Conservation (phyloP, 1,284 basidiomycete genomes). For the Pseudozyma tsukubaensis region DNA sequence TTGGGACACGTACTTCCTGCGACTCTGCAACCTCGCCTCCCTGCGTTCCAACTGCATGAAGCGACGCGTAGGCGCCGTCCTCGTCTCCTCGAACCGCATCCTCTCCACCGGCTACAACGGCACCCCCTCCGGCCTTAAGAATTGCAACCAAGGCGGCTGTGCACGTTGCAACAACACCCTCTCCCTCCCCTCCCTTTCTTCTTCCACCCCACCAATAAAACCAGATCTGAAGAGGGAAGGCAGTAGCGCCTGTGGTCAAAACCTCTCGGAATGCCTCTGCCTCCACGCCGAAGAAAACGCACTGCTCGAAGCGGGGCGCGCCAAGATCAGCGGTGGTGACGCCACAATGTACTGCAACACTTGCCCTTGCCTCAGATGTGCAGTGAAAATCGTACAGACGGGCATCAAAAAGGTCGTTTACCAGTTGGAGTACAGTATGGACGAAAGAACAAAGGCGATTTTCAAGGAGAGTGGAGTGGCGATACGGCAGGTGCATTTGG, state of each 20-base stretch:
- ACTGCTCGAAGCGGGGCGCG: conserved; percentile 83
- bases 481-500: conserved; percentile 61
- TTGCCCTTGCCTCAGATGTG: conserved; percentile 94
- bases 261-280: conserved; percentile 87
- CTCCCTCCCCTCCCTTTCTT: not conserved
- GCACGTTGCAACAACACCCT: conserved; percentile 61
- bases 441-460: conserved; percentile 70
- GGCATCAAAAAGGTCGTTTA: conserved; percentile 94
- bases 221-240: not conserved
- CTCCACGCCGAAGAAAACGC: conserved; percentile 99
- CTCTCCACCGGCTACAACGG: conserved; percentile 99
- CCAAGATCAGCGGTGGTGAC: conserved; percentile 72
- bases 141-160: conserved; percentile 69
- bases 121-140: conserved; percentile 83
- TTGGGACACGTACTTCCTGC: conserved; percentile 68
- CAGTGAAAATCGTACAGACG: conserved; percentile 95
- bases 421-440: conserved; percentile 83
- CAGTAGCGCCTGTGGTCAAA: conserved; percentile 71
- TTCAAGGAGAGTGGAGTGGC: conserved; percentile 69
- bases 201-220: too few species aligned
- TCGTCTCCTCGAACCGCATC: conserved; percentile 84
- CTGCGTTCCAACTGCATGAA: conserved; percentile 79
- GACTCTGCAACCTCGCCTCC: conserved; percentile 65
- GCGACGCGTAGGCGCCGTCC: conserved; percentile 89
- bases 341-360: conserved; percentile 89